Conservation (phyloP, 768 basidiomycete genomes). For the Phylloporus sp. region DNA sequence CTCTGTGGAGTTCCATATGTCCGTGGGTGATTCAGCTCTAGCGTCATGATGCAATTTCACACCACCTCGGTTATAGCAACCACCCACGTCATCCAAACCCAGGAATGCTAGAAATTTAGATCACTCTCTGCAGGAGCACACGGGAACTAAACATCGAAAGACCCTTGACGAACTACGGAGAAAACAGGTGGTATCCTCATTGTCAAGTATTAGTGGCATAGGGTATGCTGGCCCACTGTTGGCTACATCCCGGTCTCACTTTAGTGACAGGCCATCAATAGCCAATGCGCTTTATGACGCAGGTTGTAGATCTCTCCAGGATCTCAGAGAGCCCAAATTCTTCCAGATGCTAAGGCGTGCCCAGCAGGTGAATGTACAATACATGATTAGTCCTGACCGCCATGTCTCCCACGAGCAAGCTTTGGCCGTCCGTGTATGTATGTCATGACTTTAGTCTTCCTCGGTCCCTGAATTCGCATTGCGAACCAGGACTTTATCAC, state of each 20-base stretch:
- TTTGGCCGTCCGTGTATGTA: constrained; percentile 43
- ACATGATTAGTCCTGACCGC: constrained; percentile 36
- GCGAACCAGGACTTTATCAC: constrained; percentile 45
- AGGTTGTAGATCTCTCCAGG: constrained; percentile 44
- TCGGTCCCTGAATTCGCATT: not conserved
- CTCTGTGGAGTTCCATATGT: constrained; percentile 32
- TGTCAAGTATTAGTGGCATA: constrained; percentile 42
- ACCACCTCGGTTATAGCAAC: constrained; percentile 11
- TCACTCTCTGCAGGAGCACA: constrained; percentile 3
- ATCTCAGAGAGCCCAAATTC: constrained; percentile 39
- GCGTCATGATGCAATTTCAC: constrained; percentile 4
- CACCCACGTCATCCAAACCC: constrained; percentile 5
- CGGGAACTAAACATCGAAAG: constrained; percentile 7
- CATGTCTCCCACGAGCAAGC: constrained; percentile 40
- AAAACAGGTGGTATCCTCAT: constrained; percentile 26
- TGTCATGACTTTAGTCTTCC: not conserved
- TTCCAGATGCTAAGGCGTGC: constrained; percentile 34
- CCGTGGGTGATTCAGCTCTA: constrained; percentile 27
- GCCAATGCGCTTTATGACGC: constrained; percentile 47
- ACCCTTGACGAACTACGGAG: constrained; percentile 27
- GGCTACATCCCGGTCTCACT: not conserved
- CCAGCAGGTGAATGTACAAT: constrained; percentile 40
- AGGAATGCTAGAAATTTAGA: constrained; percentile 1
- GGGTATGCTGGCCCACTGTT: constrained; percentile 37
- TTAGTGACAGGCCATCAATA: constrained; percentile 12